These are phyloP conservation scores for Pugionium cornutum DNA, from an alignment of 345 rosid genomes.

Conservation along the genomic window DNA sequence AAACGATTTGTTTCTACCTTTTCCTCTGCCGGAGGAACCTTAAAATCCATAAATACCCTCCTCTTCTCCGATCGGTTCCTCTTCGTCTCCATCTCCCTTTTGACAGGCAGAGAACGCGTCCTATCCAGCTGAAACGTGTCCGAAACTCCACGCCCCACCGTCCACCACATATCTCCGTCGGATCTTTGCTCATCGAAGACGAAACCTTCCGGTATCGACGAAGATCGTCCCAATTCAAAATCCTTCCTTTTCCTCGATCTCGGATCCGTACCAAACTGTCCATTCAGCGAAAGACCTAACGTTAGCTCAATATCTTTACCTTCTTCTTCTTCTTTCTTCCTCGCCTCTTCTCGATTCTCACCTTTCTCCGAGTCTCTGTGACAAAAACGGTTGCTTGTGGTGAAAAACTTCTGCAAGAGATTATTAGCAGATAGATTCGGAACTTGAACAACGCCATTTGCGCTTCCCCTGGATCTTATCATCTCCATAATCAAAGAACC, in stretches of 20 bases:
- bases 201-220: constrained; percentile 67
- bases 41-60: constrained; percentile 2
- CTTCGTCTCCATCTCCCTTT: constrained; percentile 62
- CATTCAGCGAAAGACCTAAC: constrained; percentile 80
- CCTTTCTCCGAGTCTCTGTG: constrained; percentile 26
- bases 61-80: constrained; percentile 68
- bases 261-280: constrained; percentile 84
- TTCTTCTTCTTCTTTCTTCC: constrained; percentile 40
- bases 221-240: constrained; percentile 49
- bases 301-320: constrained; percentile 67
- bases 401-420: constrained; percentile 34
- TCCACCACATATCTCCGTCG: constrained; percentile 27
- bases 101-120: constrained; percentile 65
- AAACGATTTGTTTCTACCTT: neutral
- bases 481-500: constrained; percentile 29
- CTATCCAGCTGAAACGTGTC: constrained; percentile 46
- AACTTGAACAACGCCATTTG: constrained; percentile 32
- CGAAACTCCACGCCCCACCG: constrained; percentile 27
- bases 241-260: constrained; percentile 47
- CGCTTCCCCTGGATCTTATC: constrained; percentile 17
- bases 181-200: constrained; percentile 27
- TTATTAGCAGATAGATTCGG: constrained; percentile 30
- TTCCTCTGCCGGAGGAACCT: constrained; percentile 1
- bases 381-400: constrained; percentile 30
- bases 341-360: constrained; percentile 23